These are phyloP conservation scores for Pleurotus tuoliensis DNA, from an alignment of 768 basidiomycete species.

Conservation along the genomic window DNA sequence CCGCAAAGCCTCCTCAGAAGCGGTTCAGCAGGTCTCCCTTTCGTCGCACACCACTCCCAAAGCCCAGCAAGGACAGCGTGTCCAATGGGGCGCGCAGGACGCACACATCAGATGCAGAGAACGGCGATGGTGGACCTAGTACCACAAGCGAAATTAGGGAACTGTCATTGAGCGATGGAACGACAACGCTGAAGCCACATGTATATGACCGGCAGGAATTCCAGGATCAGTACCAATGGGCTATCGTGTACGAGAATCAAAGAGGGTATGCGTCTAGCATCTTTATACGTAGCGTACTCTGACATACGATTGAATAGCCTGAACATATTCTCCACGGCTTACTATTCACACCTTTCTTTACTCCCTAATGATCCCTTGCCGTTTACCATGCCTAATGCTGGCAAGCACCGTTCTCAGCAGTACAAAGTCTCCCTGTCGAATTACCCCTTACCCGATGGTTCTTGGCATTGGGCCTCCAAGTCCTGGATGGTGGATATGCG, in stretches of 20 bases:
- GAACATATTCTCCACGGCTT: conserved; percentile 67
- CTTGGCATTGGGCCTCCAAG: conserved; percentile 78
- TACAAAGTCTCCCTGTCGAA: conserved; percentile 53
- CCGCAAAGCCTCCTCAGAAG: background rate
- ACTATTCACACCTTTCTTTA: conserved; percentile 68
- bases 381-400: conserved; percentile 57
- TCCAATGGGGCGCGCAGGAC: background rate
- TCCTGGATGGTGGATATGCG: conserved; percentile 91
- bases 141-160: background rate
- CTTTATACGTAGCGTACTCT: background rate
- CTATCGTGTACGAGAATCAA: conserved; percentile 78
- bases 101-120: background rate
- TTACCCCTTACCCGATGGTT: conserved; percentile 76
- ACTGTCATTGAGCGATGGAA: background rate
- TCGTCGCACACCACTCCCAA: background rate
- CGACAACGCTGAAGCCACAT: background rate
- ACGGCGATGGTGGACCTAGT: background rate
- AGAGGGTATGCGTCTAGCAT: conserved; percentile 50
- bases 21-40: background rate
- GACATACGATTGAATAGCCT: conserved; percentile 28
- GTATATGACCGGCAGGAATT: background rate
- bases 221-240: conserved; percentile 68
- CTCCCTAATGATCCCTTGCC: conserved; percentile 71
- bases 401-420: conserved; percentile 37
- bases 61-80: background rate